A percentile compares a stretch with the other conserved stretches of the same genome.
Conservation (phyloP, 495 filamentous ascomycete species). For the Terfezia claveryi region DNA sequence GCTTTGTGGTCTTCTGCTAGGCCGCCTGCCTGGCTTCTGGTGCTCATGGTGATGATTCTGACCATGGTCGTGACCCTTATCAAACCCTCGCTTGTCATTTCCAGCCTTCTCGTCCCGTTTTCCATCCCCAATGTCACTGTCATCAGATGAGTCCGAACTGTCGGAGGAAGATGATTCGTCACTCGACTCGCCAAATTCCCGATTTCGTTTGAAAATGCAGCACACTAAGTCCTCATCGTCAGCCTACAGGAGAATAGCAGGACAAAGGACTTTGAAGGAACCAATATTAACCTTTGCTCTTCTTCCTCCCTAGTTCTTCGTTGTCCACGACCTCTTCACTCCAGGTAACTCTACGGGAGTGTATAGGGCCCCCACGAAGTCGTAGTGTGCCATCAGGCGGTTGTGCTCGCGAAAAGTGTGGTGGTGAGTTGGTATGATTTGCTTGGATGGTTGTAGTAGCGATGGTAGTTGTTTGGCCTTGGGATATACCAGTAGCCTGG, state of each 20-base stretch:
- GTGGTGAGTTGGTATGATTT: background rate
- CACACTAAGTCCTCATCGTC: constrained; percentile 39
- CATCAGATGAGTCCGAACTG: constrained; percentile 39
- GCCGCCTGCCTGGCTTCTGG: constrained; percentile 21
- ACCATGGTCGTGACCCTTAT: constrained; percentile 10
- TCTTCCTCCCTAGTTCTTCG: constrained; percentile 82
- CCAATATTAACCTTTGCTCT: constrained; percentile 51
- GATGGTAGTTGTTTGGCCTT: too few species aligned
- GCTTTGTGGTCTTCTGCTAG: constrained; percentile 35
- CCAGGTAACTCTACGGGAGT: constrained; percentile 51
- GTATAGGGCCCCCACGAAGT: constrained; percentile 11
- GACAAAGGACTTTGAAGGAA: background rate
- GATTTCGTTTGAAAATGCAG: constrained; percentile 87
- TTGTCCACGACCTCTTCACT: constrained; percentile 87
- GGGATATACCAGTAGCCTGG: too few species aligned
- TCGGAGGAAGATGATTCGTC: constrained; percentile 41
- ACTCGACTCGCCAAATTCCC: constrained; percentile 63
- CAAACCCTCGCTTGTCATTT: constrained; percentile 1
- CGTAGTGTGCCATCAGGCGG: background rate
- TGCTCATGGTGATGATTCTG: constrained; percentile 25
- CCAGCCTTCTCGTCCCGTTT: background rate
- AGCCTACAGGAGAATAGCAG: background rate
- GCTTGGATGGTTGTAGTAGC: too few species aligned
- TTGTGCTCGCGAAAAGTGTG: background rate
- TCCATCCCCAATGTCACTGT: constrained; percentile 21